These are phyloP conservation scores for Thalassia testudinum DNA, from an alignment of 116 monocot genomes.

Conservation along the genomic window DNA sequence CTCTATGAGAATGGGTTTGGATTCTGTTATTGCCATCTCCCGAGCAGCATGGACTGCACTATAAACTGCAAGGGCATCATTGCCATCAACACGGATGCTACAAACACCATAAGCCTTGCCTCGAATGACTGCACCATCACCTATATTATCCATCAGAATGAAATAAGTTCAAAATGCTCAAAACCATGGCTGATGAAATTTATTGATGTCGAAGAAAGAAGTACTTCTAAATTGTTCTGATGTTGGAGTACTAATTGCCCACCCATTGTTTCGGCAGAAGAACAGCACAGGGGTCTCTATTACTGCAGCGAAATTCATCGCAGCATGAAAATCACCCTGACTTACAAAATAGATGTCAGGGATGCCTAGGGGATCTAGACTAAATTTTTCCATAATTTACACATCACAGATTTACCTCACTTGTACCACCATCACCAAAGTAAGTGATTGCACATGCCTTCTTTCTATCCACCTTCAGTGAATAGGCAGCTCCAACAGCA, in stretches of 20 bases:
- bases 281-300: slow-evolving; percentile 77
- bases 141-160: slow-evolving; percentile 11
- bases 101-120: slow-evolving; percentile 92
- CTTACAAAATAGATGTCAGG: slow-evolving; percentile 3
- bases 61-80: slow-evolving; percentile 86
- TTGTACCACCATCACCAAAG: slow-evolving; percentile 93
- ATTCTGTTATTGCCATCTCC: slow-evolving; percentile 74
- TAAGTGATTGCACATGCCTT: slow-evolving; percentile 67
- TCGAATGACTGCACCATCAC: slow-evolving; percentile 69
- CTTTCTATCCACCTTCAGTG: slow-evolving; percentile 88
- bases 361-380: too few relatives aligned
- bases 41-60: slow-evolving; percentile 77
- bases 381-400: too few relatives aligned
- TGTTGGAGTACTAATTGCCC: slow-evolving; percentile 94
- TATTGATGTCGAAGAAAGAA: background rate
- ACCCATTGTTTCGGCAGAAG: slow-evolving; percentile 95
- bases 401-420: slow-evolving; percentile 40
- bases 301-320: slow-evolving; percentile 91
- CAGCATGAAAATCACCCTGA: slow-evolving; percentile 97
- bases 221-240: slow-evolving; percentile 83
- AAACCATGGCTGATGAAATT: too few relatives aligned
- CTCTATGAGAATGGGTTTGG: slow-evolving; percentile 79
- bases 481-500: slow-evolving; percentile 94
- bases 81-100: slow-evolving; percentile 82
- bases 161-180: too few relatives aligned